Evolutionary conservation across 768 basidiomycete genomes (phyloP).

Genomic region (Podaxis sp.): DNA sequence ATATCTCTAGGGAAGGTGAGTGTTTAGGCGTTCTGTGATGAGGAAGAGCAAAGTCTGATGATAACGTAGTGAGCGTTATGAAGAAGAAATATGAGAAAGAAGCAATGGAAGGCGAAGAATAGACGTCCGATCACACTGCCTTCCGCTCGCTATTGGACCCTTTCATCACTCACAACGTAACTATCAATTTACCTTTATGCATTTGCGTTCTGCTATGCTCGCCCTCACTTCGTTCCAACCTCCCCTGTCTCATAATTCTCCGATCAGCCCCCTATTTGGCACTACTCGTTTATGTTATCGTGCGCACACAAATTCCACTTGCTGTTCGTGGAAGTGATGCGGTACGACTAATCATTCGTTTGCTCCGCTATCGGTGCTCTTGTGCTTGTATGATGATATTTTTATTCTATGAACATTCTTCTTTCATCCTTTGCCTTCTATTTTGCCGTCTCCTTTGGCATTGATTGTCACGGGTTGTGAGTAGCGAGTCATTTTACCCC

Average conservation of each 20-base stretch:
- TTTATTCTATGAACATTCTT: background rate
- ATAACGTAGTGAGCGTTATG: conserved; percentile 71
- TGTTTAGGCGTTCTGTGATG: background rate
- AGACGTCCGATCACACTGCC: background rate
- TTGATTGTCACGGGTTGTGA: too few relatives aligned
- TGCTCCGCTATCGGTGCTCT: background rate
- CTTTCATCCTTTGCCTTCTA: background rate
- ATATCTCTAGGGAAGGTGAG: conserved; percentile 84
- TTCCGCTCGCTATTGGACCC: background rate
- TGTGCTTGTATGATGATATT: background rate
- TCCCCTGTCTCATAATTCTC: background rate
- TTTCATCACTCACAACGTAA: background rate
- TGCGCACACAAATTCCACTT: background rate
- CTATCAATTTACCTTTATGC: too few relatives aligned
- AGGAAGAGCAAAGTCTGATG: background rate
- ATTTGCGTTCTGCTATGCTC: background rate
- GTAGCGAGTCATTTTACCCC: too few relatives aligned
- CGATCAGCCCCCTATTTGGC: too few relatives aligned
- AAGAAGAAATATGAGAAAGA: conserved; percentile 81
- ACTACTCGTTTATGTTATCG: background rate
- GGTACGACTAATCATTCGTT: background rate
- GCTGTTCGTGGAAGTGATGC: background rate
- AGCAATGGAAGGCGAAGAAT: conserved; percentile 54
- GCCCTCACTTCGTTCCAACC: background rate
- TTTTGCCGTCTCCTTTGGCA: background rate